Base-by-base conservation (phyloP, 345 rosid genomes). In the Moricandia arvensis region DNA sequence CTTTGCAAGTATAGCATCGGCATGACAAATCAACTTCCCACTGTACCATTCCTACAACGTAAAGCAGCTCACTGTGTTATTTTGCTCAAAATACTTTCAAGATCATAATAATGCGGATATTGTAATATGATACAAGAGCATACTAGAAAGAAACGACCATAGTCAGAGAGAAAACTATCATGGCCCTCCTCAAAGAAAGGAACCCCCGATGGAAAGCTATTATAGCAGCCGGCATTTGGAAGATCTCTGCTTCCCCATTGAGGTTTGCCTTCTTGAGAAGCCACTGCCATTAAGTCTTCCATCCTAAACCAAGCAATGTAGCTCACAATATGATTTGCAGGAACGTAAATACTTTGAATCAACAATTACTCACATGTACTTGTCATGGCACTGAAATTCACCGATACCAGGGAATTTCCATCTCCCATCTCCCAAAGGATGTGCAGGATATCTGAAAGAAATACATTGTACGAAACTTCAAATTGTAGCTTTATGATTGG, bases 371-470 rank as follows among this genome's bases (percentile, higher is more conserved):
- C 79, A 87, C 91, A 87, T 87, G 80, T 87, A 87, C 74, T 87
- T 87, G 83, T 87, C 91, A 79, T 87, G 85, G 64, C 91, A 87
- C 53, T 87, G 91, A 53, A 87, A 87, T 87, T 87, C 91, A 80
- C 91, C 91, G 38, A 87, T 87, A 67, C 91, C 91, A 76, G 89
- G 89, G 75, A 87, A 87, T 67, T 78, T 80, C 91, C 91, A 87
- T 80, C 55, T 49, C 9, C 55, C 55, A 49, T 15, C 55, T 49
- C 55, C 55, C 18, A 16, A 49, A 15, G 55, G 55, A 49, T 49
- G 55, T 49, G 55, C 55, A 1, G 55, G 55, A 49, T 49, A 49
- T 49, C 55, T 49, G 55, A 49, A 49, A 6, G 3, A 45, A 5
- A 45, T 45, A 13, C 49, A 12, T 41, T 4, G 49, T 45, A 45